Evolutionary conservation across 1,284 basidiomycete genomes (phyloP), one percentile per base, ranked within the genome.

Genomic region (Phlebopus sp.): DNA sequence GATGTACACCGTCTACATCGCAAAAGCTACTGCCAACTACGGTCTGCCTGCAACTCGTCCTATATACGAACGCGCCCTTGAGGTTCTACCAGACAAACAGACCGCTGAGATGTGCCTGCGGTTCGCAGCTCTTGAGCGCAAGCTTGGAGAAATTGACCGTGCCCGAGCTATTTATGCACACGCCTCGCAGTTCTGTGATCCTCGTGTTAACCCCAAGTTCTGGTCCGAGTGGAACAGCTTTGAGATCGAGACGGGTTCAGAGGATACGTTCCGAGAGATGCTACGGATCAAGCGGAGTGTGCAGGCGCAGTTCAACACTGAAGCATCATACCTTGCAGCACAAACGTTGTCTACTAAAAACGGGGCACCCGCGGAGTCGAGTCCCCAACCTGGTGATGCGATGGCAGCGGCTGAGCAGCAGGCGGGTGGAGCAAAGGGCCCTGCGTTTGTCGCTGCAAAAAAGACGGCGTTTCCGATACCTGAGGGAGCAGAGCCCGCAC

Each of bases 231-330:
- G 96, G 96, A 96, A 98, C 69, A 76, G 76, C 44, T 99, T 99
- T 72, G 96, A 99, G 72, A 92, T 98, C 68, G 94, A 97, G 69
- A 94, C 92, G 1, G 96, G 96, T 0, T 95, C 92, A 1, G 97
- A 99, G 68, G 96, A 99, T 64, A 98, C 96, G 0, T 99, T 99
- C 85, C 78, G 95, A 58, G 96, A 99, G 74, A 97, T 98, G 92
- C 72, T 99, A 51, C 86, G 97, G 34, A 97, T 99, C 77, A 97
- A 97, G 72, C 84, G 97, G 47, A 92, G 92, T 56, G 96, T 99
- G 5, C 96, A 99, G 71, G 95, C 97, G 32, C 91, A 94, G 62
- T 99, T 95, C 78, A 98, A 99, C 69, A 99, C 97, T 8, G 95
- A 98, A 62, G 84, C 88, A 35, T 89, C 85, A 37, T 95, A 92